These are phyloP conservation scores for Saccharomycopsis oosterbeekiorum DNA, from an alignment of 805 yeast genomes.

Conservation along the genomic window DNA sequence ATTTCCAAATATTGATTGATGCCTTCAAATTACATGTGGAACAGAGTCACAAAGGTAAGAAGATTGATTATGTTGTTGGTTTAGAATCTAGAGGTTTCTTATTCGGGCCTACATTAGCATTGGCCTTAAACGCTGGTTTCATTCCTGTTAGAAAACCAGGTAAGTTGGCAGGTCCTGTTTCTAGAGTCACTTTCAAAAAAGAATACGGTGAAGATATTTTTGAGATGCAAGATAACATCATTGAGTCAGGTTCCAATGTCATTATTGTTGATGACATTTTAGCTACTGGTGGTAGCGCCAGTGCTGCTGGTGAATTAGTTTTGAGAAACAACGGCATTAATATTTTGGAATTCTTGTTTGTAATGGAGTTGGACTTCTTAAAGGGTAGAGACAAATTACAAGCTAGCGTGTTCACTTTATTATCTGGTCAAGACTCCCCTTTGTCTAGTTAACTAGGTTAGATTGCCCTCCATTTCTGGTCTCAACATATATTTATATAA, in stretches of 20 bases:
- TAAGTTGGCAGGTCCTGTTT: constrained; percentile 82
- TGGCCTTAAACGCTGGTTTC: constrained; percentile 81
- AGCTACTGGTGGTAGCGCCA: constrained; percentile 97
- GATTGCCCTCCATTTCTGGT: no score
- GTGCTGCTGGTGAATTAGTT: constrained; percentile 85
- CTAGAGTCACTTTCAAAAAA: constrained; percentile 65
- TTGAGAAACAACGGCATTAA: constrained; percentile 49
- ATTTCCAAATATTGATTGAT: constrained; percentile 70
- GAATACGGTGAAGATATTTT: constrained; percentile 90
- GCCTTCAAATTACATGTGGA: constrained; percentile 74
- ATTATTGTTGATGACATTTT: constrained; percentile 91
- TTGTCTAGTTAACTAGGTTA: constrained; percentile 23
- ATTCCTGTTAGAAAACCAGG: constrained; percentile 95
- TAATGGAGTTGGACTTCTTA: constrained; percentile 90
- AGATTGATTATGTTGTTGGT: constrained; percentile 86
- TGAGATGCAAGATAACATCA: constrained; percentile 77
- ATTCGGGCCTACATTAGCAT: constrained; percentile 92
- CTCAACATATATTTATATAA: no score
- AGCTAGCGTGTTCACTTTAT: constrained; percentile 82
- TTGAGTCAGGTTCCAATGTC: constrained; percentile 72
- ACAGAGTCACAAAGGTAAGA: constrained; percentile 36
- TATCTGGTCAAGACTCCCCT: constrained; percentile 68
- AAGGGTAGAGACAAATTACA: constrained; percentile 83
- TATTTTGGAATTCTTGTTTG: constrained; percentile 72
- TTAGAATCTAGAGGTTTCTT: constrained; percentile 95